Conservation (phyloP, 176 grass and related monocot genomes). For the Bromus sterilis region DNA sequence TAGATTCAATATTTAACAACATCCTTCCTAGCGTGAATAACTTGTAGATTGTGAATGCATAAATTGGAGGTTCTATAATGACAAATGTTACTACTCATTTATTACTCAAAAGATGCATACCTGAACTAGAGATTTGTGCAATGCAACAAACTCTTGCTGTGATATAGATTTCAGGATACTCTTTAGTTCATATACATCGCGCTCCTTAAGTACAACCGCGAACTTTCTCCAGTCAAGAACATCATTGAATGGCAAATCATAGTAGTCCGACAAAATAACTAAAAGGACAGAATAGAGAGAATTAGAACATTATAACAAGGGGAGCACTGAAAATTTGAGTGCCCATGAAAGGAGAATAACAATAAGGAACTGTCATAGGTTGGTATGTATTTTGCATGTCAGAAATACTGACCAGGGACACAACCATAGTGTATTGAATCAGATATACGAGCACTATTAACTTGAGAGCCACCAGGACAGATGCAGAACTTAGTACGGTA, state of each 20-base stretch:
- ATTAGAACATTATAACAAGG: conserved; percentile 22
- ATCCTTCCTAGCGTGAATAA: background rate
- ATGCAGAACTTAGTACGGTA: conserved; percentile 97
- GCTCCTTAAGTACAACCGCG: conserved; percentile 75
- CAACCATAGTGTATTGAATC: conserved; percentile 98
- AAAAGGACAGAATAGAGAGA: conserved; percentile 6
- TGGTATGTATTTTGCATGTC: background rate
- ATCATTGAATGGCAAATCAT: conserved; percentile 63
- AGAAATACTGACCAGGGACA: conserved; percentile 74
- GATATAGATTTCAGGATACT: conserved; percentile 77
- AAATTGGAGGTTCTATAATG: background rate
- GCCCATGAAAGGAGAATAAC: background rate
- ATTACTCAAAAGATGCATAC: conserved; percentile 30
- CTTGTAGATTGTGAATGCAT: background rate
- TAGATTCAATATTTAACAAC: background rate
- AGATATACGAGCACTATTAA: conserved; percentile 91
- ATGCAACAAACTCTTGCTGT: conserved; percentile 64
- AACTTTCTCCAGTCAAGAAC: conserved; percentile 74
- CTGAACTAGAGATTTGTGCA: conserved; percentile 67
- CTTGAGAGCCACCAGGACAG: conserved; percentile 98
- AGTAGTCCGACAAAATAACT: conserved; percentile 83
- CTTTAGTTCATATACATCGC: conserved; percentile 80
- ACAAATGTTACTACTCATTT: background rate
- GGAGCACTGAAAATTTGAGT: background rate
- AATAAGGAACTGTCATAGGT: background rate